These are phyloP conservation scores for Pseudoscleropodium purum DNA, from an alignment of 225 moss, liverwort and hornwort genomes.

Conservation along the genomic window DNA sequence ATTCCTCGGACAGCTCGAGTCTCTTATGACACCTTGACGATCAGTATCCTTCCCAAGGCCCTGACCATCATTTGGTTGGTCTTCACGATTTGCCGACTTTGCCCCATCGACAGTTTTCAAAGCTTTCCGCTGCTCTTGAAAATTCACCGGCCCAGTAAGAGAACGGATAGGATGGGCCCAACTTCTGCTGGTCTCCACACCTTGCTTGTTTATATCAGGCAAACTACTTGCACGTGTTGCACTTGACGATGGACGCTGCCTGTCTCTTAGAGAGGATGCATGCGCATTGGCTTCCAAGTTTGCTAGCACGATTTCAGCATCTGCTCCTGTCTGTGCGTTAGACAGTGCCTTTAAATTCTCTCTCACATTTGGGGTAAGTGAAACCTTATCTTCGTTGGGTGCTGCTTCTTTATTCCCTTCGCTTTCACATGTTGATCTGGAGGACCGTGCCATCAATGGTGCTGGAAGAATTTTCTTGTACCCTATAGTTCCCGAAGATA, in stretches of 20 bases:
- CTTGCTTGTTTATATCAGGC: not conserved
- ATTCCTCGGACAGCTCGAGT: slow-evolving; percentile 7
- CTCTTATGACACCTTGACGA: not conserved
- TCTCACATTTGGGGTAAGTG: not conserved
- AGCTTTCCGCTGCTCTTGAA: slow-evolving; percentile 9
- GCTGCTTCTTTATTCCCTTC: slow-evolving; percentile 9
- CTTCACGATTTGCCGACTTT: not conserved
- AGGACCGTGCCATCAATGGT: slow-evolving; percentile 11
- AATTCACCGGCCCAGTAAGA: not conserved
- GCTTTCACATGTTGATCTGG: slow-evolving; percentile 2
- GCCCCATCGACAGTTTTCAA: slow-evolving; percentile 1
- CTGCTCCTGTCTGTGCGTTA: slow-evolving; percentile 5
- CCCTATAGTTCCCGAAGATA: slow-evolving; percentile 40
- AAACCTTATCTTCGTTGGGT: slow-evolving; percentile 12
- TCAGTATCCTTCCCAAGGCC: slow-evolving; percentile 1
- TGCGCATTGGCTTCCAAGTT: slow-evolving; percentile 10
- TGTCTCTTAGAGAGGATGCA: slow-evolving; percentile 6
- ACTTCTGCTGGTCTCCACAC: slow-evolving; percentile 15
- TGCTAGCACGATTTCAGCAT: not conserved
- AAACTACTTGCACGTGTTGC: not conserved
- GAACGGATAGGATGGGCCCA: slow-evolving; percentile 17
- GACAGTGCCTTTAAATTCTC: slow-evolving; percentile 11
- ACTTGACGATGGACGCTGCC: slow-evolving; percentile 5
- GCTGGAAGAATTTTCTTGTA: slow-evolving; percentile 26
- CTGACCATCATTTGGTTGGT: not conserved